Conservation (phyloP, 345 rosid species). For the Populus simonii region DNA sequence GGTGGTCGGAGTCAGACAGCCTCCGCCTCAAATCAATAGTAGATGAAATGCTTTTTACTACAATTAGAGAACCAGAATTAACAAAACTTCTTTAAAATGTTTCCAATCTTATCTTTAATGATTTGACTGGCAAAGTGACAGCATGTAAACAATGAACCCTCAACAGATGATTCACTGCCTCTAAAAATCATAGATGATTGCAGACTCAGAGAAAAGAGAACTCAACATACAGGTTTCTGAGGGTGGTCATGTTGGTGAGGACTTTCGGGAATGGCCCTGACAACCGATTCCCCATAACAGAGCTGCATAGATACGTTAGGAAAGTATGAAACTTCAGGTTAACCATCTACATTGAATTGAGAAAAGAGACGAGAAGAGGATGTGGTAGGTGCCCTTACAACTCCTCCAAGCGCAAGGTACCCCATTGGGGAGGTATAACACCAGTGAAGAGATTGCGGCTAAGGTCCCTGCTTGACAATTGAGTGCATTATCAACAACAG, state of each 20-base stretch:
- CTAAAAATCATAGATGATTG: background rate
- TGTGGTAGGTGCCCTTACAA: conserved; percentile 40
- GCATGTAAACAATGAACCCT: background rate
- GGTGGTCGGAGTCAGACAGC: too few relatives aligned
- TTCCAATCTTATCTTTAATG: too few relatives aligned
- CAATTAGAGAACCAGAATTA: too few relatives aligned
- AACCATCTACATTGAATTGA: background rate
- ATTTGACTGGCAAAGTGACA: too few relatives aligned
- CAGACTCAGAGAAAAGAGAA: background rate
- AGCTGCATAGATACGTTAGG: conserved; percentile 37
- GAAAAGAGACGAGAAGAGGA: background rate
- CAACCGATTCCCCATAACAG: conserved; percentile 79
- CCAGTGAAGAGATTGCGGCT: conserved; percentile 74
- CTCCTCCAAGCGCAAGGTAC: conserved; percentile 55
- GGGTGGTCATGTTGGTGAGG: conserved; percentile 56
- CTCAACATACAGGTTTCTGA: conserved; percentile 63
- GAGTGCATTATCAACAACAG: background rate
- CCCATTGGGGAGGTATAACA: conserved; percentile 75
- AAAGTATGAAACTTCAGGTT: background rate
- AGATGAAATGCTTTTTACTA: too few relatives aligned
- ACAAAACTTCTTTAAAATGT: too few relatives aligned
- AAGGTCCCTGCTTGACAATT: conserved; percentile 55
- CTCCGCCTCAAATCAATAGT: too few relatives aligned
- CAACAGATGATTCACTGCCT: background rate
- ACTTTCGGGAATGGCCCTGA: conserved; percentile 81